phyloP scores from a whole-genome alignment of 1,139 yeast genomes.

The Hyphopichia pseudoburtonii region DNA sequence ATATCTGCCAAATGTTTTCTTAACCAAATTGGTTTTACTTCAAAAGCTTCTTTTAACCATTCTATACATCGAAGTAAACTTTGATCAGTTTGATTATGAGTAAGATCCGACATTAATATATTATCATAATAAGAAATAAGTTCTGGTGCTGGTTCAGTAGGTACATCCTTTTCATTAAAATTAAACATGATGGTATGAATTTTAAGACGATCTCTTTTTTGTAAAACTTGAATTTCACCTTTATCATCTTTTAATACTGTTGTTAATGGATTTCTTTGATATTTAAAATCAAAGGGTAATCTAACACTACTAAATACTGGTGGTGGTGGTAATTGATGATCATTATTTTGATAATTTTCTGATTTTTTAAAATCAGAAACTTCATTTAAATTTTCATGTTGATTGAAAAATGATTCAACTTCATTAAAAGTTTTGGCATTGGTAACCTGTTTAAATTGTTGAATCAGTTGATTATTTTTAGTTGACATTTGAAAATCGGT shows the following conservation, averaged over 20 bases:
- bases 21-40: conserved; percentile 80
- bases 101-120: conserved; percentile 14
- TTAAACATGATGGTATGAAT: conserved; percentile 49
- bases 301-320: conserved; percentile 76
- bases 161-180: conserved; percentile 27
- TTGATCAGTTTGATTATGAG: conserved; percentile 23
- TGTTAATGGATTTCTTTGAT: conserved; percentile 48
- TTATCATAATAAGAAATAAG: conserved; percentile 33
- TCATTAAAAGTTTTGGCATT: conserved; percentile 29
- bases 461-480: conserved; percentile 51
- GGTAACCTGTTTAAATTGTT: conserved; percentile 30
- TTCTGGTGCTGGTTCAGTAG: conserved; percentile 35
- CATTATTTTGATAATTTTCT: conserved; percentile 33
- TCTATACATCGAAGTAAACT: conserved; percentile 50
- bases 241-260: conserved; percentile 64
- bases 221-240: conserved; percentile 49
- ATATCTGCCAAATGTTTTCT: conserved; percentile 70
- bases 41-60: conserved; percentile 56
- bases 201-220: conserved; percentile 37
- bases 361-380: conserved; percentile 30
- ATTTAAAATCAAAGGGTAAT: conserved; percentile 66
- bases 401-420: conserved; percentile 43
- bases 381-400: conserved; percentile 33
- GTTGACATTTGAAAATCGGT: conserved; percentile 83
- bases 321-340: conserved; percentile 81